phyloP scores from a whole-genome alignment of 305 asterid genomes.

The Solanum aculeatissimum region DNA sequence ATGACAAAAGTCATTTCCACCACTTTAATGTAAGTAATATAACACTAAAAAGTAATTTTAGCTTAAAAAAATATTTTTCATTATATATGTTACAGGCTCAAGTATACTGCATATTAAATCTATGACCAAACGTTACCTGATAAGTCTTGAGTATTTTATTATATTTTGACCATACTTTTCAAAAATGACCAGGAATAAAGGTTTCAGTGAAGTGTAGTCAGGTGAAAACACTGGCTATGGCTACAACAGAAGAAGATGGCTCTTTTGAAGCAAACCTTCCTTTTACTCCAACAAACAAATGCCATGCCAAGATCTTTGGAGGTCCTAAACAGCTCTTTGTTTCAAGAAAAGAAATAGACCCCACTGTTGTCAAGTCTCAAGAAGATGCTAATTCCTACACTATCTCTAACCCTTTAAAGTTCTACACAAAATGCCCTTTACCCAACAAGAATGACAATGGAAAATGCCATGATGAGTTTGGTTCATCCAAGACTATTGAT shows the following conservation, averaged over 20 bases:
- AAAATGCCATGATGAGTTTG: slow-evolving; percentile 35
- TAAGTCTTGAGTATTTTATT: background rate
- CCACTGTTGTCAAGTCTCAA: slow-evolving; percentile 17
- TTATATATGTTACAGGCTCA: background rate
- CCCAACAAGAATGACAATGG: slow-evolving; percentile 1
- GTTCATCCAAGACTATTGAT: slow-evolving; percentile 69
- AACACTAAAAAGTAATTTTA: background rate
- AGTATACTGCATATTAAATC: background rate
- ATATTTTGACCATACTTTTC: background rate
- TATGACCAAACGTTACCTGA: background rate
- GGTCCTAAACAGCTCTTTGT: slow-evolving; percentile 52
- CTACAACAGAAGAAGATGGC: slow-evolving; percentile 58
- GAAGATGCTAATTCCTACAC: slow-evolving; percentile 21
- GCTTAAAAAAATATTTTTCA: background rate
- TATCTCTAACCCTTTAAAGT: slow-evolving; percentile 37
- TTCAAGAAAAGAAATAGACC: slow-evolving; percentile 11
- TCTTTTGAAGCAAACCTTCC: slow-evolving; percentile 39
- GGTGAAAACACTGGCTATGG: slow-evolving; percentile 31
- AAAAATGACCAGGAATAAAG: slow-evolving; percentile 31
- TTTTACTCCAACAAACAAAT: slow-evolving; percentile 8
- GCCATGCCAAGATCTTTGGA: slow-evolving; percentile 73
- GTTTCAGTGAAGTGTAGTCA: slow-evolving; percentile 55
- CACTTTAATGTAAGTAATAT: background rate
- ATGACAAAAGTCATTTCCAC: background rate
- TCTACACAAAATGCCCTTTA: slow-evolving; percentile 49